Evolutionary conservation across 164 flowering plant species (phyloP).

Genomic region (Vitis rotundifolia): DNA sequence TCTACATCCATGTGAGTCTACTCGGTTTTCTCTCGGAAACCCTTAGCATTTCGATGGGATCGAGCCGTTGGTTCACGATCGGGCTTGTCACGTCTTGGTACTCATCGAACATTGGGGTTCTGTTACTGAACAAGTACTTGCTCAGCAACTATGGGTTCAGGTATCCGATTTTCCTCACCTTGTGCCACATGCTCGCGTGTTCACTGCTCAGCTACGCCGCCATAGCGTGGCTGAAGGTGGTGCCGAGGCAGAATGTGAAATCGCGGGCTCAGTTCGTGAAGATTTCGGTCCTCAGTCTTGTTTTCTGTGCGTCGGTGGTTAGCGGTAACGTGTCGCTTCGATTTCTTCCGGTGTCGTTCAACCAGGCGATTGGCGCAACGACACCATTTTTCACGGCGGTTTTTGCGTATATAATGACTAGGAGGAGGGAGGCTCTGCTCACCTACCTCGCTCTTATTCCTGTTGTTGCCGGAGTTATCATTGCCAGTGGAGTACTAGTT

Average conservation of each 20-base stretch:
- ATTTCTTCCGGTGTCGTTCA: slow-evolving; percentile 16
- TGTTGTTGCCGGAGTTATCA: slow-evolving; percentile 69
- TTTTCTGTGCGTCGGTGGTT: slow-evolving; percentile 18
- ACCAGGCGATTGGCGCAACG: slow-evolving; percentile 16
- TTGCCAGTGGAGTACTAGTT: slow-evolving; percentile 62
- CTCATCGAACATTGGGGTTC: slow-evolving; percentile 16
- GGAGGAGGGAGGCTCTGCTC: slow-evolving; percentile 65
- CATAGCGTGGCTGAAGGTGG: slow-evolving; percentile 13
- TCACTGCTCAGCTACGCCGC: slow-evolving; percentile 12
- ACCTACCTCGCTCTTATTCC: slow-evolving; percentile 66
- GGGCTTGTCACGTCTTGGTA: slow-evolving; percentile 15
- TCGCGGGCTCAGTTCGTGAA: slow-evolving; percentile 11
- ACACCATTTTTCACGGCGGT: slow-evolving; percentile 61
- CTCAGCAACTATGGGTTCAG: slow-evolving; percentile 22
- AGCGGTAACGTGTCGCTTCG: slow-evolving; percentile 14
- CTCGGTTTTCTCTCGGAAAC: background rate
- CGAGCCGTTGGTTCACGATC: slow-evolving; percentile 8
- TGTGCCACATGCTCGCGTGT: slow-evolving; percentile 19
- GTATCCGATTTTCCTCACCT: slow-evolving; percentile 20
- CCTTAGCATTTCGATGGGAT: background rate
- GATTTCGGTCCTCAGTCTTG: slow-evolving; percentile 6
- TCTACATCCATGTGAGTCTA: no score
- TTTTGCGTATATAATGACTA: slow-evolving; percentile 62
- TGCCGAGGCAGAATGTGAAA: slow-evolving; percentile 11
- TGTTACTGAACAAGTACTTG: slow-evolving; percentile 19